Percentiles rank a stretch among this genome's conserved stretches.
Evolutionary conservation across 139 green algal species (phyloP).

Genomic region (Chlamydomonas asymmetrica): DNA sequence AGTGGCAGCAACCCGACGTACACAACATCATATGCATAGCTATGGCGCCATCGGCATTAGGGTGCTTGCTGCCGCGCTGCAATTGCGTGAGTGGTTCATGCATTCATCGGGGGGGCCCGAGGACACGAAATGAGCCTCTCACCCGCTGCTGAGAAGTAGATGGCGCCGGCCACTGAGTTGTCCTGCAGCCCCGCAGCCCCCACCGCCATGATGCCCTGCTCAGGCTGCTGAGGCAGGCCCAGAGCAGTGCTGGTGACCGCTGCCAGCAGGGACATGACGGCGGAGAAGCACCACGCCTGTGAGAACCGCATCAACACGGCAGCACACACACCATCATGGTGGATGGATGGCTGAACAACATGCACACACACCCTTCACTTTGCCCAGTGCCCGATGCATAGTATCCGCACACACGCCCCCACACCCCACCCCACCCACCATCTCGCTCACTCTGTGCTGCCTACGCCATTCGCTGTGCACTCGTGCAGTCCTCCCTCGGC

Average conservation of each 20-base stretch:
- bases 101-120: neutral
- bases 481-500: no score
- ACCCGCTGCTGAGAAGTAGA: neutral
- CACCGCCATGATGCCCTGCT: no score
- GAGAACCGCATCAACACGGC: neutral
- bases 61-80: no score
- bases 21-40: no score
- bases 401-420: neutral
- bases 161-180: neutral
- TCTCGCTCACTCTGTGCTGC: neutral
- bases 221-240: no score
- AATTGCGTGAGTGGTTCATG: no score
- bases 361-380: neutral
- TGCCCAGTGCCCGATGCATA: neutral
- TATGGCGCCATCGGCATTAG: no score
- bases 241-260: constrained; percentile 22
- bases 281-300: constrained; percentile 70
- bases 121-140: neutral
- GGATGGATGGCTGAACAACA: neutral
- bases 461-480: neutral
- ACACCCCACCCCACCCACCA: constrained; percentile 3
- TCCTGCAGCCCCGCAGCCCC: no score
- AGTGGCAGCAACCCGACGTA: no score
- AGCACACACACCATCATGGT: neutral
- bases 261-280: constrained; percentile 53